A percentile compares a stretch with the other conserved stretches of the same genome.
phyloP scores from a whole-genome alignment of 257 asterid species.

The Rauvolfia tetraphylla region DNA sequence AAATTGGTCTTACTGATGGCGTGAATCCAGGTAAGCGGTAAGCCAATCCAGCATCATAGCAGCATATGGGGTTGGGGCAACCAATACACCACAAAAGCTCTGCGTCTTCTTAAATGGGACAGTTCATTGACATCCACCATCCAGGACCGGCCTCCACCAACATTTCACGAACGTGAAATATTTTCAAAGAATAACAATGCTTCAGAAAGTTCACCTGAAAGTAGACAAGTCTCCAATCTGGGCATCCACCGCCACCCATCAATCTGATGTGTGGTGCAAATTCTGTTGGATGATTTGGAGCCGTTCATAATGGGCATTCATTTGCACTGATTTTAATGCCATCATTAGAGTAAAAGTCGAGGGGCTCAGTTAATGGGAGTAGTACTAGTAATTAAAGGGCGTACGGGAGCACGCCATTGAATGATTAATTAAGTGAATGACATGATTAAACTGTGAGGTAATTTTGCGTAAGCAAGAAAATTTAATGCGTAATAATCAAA shows the following conservation, averaged over 20 bases:
- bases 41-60: neutral
- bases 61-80: slow-evolving; percentile 8
- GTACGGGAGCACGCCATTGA: slow-evolving; percentile 5
- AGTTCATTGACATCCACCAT: neutral
- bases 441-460: neutral
- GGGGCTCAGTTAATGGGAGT: neutral
- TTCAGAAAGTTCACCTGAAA: too few species aligned
- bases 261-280: too few species aligned
- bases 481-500: too few species aligned
- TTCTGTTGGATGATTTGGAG: neutral
- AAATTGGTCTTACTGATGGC: neutral
- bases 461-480: too few species aligned
- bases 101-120: neutral
- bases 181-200: too few species aligned
- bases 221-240: too few species aligned
- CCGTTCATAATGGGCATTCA: slow-evolving; percentile 13
- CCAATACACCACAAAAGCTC: neutral
- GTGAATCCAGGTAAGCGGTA: slow-evolving; percentile 18
- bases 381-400: neutral
- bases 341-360: neutral
- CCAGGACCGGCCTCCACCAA: too few species aligned
- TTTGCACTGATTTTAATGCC: slow-evolving; percentile 13
- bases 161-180: too few species aligned
- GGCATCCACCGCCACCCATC: too few species aligned
- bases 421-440: slow-evolving; percentile 17